phyloP scores from a whole-genome alignment of 2,329 filamentous ascomycete species.

The Bretziella fagacearum region DNA sequence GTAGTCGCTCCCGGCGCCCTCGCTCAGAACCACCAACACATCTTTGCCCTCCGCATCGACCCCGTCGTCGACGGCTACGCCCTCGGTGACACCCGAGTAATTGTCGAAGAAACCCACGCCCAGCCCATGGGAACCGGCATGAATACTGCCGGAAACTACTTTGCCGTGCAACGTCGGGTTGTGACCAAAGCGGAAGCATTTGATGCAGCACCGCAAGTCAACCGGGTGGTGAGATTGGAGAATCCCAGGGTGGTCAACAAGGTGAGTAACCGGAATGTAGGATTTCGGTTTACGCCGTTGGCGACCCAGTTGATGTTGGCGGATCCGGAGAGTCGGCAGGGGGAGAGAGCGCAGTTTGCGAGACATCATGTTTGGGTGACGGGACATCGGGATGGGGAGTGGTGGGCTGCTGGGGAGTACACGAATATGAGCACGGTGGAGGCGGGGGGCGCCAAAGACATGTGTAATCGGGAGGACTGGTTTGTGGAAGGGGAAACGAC shows the following conservation, averaged over 20 bases:
- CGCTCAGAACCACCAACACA: slow-evolving; percentile 54
- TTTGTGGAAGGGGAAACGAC: slow-evolving; percentile 20
- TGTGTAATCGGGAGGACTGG: slow-evolving; percentile 31
- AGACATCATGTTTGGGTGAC: slow-evolving; percentile 33
- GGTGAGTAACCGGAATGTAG: slow-evolving; percentile 32
- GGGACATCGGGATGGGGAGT: slow-evolving; percentile 31
- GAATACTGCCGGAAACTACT: slow-evolving; percentile 46
- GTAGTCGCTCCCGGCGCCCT: slow-evolving; percentile 47
- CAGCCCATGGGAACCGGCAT: slow-evolving; percentile 29
- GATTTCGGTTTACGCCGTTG: slow-evolving; percentile 31
- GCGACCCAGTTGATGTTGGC: slow-evolving; percentile 32
- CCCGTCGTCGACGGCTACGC: slow-evolving; percentile 37
- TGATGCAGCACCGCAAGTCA: slow-evolving; percentile 36
- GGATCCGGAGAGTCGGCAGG: slow-evolving; percentile 27
- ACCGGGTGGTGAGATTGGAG: slow-evolving; percentile 33
- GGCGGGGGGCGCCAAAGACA: slow-evolving; percentile 28
- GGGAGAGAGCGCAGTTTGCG: slow-evolving; percentile 28
- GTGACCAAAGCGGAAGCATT: slow-evolving; percentile 31
- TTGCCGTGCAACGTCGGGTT: slow-evolving; percentile 33
- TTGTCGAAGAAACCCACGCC: slow-evolving; percentile 24
- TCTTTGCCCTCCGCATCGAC: slow-evolving; percentile 49
- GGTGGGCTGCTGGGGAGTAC: slow-evolving; percentile 34
- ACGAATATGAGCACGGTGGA: slow-evolving; percentile 32
- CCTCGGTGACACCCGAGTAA: slow-evolving; percentile 33
- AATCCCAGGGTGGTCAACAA: slow-evolving; percentile 29